Percentiles rank a stretch among this genome's conserved stretches.
Conservation (phyloP, 345 rosid genomes). For the Eucalyptus cloeziana region DNA sequence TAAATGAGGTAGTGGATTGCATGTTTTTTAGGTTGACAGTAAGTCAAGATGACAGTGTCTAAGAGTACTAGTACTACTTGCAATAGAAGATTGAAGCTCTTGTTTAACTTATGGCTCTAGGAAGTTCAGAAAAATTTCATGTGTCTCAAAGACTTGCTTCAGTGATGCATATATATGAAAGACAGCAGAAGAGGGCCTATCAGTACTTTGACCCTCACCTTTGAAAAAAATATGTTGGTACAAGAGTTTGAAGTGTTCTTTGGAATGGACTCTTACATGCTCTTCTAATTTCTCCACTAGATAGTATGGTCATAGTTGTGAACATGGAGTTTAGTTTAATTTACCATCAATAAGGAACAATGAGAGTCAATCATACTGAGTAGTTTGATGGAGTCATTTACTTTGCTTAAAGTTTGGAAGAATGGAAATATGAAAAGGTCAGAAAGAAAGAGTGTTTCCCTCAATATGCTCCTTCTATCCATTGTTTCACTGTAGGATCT, state of each 20-base stretch:
- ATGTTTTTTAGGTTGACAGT: not conserved
- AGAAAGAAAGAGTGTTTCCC: not conserved
- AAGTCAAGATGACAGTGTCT: not conserved
- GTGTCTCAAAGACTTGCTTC: not conserved
- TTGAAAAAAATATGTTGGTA: not conserved
- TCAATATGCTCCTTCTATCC: not conserved
- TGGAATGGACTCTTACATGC: not conserved
- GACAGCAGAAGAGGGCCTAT: not conserved
- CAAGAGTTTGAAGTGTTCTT: not conserved
- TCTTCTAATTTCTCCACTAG: not conserved
- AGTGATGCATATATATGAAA: not conserved
- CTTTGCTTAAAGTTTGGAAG: not conserved
- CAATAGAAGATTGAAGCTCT: not conserved
- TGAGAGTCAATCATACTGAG: not conserved
- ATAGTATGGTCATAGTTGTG: not conserved
- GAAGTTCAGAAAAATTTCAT: not conserved
- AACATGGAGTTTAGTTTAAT: not conserved
- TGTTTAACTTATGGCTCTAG: not conserved
- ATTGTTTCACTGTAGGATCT: conserved; percentile 35
- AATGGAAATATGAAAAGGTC: not conserved
- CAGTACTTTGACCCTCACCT: not conserved
- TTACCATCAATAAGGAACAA: not conserved
- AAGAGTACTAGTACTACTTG: not conserved
- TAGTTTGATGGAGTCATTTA: not conserved
- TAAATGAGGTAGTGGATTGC: not conserved